Conservation (phyloP, 2,329 filamentous ascomycete genomes). For the Penicillium sp. region DNA sequence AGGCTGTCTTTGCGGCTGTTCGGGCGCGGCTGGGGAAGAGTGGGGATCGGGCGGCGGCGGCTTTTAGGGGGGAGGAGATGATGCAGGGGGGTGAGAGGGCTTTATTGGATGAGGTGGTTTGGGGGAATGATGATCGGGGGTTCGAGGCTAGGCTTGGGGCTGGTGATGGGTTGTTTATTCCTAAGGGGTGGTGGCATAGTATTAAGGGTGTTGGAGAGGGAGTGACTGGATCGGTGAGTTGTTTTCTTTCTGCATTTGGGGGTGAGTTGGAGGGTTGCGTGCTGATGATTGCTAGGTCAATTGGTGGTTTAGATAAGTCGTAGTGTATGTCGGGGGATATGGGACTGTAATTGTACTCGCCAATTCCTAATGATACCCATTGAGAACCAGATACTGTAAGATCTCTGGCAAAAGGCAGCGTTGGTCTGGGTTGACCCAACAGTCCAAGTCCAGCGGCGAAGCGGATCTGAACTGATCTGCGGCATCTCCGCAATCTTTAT, state of each 20-base stretch:
- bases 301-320: conserved; percentile 71
- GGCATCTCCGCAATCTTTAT: conserved; percentile 1
- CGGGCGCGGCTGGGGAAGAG: conserved; percentile 40
- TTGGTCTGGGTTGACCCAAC: too few species aligned
- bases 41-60: conserved; percentile 38
- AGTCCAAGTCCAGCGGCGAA: neutral
- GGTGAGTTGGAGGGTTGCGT: neutral
- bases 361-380: too few species aligned
- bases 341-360: neutral
- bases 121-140: conserved; percentile 51
- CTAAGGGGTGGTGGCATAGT: conserved; percentile 85
- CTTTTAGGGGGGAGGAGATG: conserved; percentile 80
- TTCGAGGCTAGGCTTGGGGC: conserved; percentile 59
- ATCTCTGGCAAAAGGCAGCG: too few species aligned
- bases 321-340: neutral
- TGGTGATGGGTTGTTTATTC: conserved; percentile 77
- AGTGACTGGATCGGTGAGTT: conserved; percentile 59
- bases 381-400: too few species aligned
- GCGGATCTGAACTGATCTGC: neutral
- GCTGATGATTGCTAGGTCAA: conserved; percentile 55
- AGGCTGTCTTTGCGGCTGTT: conserved; percentile 62
- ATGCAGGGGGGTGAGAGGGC: conserved; percentile 77
- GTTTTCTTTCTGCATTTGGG: neutral
- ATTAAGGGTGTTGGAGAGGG: conserved; percentile 64
- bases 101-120: conserved; percentile 68